phyloP scores from a whole-genome alignment of 495 filamentous ascomycete species.

The Glonium stellatum region DNA sequence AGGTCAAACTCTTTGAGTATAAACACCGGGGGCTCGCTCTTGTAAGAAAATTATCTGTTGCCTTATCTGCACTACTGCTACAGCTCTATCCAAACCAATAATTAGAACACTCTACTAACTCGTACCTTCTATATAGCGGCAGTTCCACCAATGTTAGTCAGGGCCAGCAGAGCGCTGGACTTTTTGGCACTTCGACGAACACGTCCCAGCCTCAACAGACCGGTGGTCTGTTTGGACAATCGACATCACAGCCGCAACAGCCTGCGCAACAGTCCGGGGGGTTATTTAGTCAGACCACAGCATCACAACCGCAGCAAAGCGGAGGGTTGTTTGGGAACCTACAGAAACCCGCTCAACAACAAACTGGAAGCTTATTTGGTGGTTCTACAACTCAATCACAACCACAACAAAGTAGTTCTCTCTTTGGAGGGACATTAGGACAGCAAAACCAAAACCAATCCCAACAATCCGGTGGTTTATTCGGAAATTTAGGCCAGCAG shows the following conservation, averaged over 20 bases:
- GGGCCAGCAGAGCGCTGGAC: conserved; percentile 23
- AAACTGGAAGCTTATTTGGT: conserved; percentile 38
- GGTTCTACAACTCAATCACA: conserved; percentile 31
- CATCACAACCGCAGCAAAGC: conserved; percentile 42
- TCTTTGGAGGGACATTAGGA: conserved; percentile 35
- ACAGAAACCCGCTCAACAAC: conserved; percentile 21
- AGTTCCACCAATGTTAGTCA: conserved; percentile 28
- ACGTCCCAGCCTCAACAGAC: conserved; percentile 16
- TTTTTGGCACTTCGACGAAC: conserved; percentile 17
- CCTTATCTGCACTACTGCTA: background rate
- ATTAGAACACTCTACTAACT: conserved; percentile 2
- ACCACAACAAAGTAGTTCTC: conserved; percentile 31
- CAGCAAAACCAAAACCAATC: conserved; percentile 32
- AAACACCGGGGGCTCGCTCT: conserved; percentile 68
- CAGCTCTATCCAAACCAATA: background rate
- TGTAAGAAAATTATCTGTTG: conserved; percentile 43
- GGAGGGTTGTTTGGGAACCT: conserved; percentile 37
- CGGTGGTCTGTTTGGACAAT: conserved; percentile 23
- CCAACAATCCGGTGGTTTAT: conserved; percentile 34
- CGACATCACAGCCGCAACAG: conserved; percentile 41
- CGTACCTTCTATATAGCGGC: background rate
- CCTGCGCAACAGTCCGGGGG: conserved; percentile 38
- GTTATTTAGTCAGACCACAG: conserved; percentile 37
- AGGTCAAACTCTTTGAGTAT: conserved; percentile 70
- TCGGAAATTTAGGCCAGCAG: conserved; percentile 27